These are phyloP conservation scores for Tylopilus sp. DNA, from an alignment of 1,284 basidiomycete species.

Conservation along the genomic window DNA sequence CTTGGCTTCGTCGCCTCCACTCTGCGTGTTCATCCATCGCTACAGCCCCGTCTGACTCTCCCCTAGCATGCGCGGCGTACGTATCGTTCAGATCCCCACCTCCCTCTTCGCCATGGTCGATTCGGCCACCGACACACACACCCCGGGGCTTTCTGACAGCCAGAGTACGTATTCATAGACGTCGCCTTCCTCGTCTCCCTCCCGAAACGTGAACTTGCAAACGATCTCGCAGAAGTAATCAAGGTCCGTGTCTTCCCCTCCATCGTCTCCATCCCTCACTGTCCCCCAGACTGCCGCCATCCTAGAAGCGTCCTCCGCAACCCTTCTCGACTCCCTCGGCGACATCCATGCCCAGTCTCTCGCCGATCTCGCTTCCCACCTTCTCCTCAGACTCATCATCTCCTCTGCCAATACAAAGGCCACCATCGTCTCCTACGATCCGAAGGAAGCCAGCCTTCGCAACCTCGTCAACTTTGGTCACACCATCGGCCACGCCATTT, in stretches of 20 bases:
- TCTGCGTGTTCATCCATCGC: conserved; percentile 60
- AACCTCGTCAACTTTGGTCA: conserved; percentile 98
- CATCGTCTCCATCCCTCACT: conserved; percentile 4
- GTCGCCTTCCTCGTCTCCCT: conserved; percentile 94
- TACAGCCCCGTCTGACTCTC: background rate
- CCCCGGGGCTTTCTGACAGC: conserved; percentile 99
- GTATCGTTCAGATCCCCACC: conserved; percentile 95
- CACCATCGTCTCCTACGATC: conserved; percentile 93
- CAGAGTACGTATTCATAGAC: conserved; percentile 96
- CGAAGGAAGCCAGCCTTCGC: conserved; percentile 90
- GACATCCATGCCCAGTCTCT: conserved; percentile 58
- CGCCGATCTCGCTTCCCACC: conserved; percentile 66
- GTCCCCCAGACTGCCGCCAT: conserved; percentile 83
- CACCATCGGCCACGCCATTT: conserved; percentile 94
- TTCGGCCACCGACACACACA: conserved; percentile 91
- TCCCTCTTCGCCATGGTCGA: conserved; percentile 99
- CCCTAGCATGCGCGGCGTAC: conserved; percentile 81
- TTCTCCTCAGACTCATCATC: conserved; percentile 81
- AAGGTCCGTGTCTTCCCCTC: conserved; percentile 54
- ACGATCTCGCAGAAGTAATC: conserved; percentile 98
- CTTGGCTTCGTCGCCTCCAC: conserved; percentile 97
- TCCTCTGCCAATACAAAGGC: conserved; percentile 91
- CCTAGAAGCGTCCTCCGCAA: conserved; percentile 79
- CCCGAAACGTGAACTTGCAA: conserved; percentile 90
- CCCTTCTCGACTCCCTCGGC: conserved; percentile 63